Evolutionary conservation across 805 yeast species (phyloP), one percentile per base, ranked within the genome.

Genomic region (Metschnikowia kofuensis): DNA sequence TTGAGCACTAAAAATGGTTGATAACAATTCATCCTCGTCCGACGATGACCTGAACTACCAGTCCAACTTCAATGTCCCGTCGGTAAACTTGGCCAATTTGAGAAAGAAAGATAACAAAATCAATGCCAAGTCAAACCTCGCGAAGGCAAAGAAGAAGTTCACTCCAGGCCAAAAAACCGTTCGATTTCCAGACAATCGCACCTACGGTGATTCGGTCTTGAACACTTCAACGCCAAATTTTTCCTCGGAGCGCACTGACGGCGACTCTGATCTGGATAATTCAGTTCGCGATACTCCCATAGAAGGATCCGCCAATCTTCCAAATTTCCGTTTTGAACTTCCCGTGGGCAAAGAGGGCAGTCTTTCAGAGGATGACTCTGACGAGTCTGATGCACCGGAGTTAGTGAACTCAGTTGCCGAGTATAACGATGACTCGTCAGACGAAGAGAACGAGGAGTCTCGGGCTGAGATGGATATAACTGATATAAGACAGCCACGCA

Each of bases 41-140:
- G 73, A 70, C 28, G 73, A 68, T 15, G 72, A 64, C 31, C 45
- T 48, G 28, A 51, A 52, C 41, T 57, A 55, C 41, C 60, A 54
- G 47, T 60, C 73, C 26, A 55, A 62, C 47, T 56, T 70, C 48
- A 62, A 62, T 35, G 56, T 70, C 39, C 74, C 75, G 12, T 59
- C 59, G 14, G 53, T 70, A 36, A 56, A 65, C 53, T 53, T 68
- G 32, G 70, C 67, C 37, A 57, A 62, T 42, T 66, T 49, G 42
- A 58, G 60, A 38, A 54, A 56, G 11, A 47, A 45, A 14, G 54
- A 53, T 14, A 49, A 49, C 30, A 52, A 48, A 26, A 50, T 38
- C 31, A 50, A 44, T 28, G 48, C 55, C 43, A 52, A 51, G 31
- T 47, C 57, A 8, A 53, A 58, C 44, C 45, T 56, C 35, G 55